These are phyloP conservation scores for Tritrichomonas musculus DNA, from an alignment of 208 protist genomes.

Conservation along the genomic window DNA sequence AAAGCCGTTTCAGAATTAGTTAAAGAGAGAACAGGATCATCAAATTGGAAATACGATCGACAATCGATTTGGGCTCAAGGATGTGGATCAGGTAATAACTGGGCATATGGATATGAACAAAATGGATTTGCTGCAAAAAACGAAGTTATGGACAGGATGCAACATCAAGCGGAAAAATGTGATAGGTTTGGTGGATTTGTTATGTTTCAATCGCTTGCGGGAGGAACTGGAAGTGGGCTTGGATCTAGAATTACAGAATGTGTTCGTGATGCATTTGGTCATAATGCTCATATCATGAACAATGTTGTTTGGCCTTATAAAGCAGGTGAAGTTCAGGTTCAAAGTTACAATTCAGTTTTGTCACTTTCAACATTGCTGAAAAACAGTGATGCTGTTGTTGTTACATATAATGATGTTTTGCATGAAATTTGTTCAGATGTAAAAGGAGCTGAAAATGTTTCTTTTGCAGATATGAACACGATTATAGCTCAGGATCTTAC, in stretches of 20 bases:
- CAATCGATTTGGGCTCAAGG: conserved; percentile 1
- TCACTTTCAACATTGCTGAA: background rate
- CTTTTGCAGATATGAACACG: background rate
- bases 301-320: conserved; percentile 31
- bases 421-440: background rate
- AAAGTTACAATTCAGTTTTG: conserved; percentile 5
- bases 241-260: conserved; percentile 16
- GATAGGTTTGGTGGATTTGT: conserved; percentile 26
- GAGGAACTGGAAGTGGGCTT: background rate
- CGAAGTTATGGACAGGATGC: background rate
- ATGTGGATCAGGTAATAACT: conserved; percentile 13
- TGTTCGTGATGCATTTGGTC: background rate
- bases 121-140: conserved; percentile 1
- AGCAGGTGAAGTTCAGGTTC: background rate
- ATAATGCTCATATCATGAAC: background rate
- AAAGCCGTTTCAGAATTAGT: background rate
- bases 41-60: background rate
- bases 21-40: background rate
- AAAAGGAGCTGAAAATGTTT: conserved; percentile 30
- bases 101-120: conserved; percentile 23
- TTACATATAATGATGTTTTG: conserved; percentile 12
- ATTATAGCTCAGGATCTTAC: background rate
- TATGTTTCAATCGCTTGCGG: conserved; percentile 1
- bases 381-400: conserved; percentile 14
- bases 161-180: conserved; percentile 33